Percentiles rank a stretch among this genome's conserved stretches.
phyloP scores from a whole-genome alignment of 2,329 filamentous ascomycete species.

The Elsinoe perseae region DNA sequence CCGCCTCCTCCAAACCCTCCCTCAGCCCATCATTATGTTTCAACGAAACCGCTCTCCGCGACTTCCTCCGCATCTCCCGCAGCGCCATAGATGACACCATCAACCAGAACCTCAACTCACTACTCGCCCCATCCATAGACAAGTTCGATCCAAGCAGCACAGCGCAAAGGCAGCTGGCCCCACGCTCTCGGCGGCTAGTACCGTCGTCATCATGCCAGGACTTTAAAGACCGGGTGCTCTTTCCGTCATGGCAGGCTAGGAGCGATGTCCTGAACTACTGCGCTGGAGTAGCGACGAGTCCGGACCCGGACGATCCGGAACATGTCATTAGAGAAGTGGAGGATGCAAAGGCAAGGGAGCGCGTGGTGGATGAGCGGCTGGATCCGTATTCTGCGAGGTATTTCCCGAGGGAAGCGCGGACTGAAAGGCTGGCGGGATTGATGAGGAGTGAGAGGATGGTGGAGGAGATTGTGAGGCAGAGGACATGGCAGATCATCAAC shows the following conservation, averaged over 20 bases:
- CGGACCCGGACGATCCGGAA: slow-evolving; percentile 81
- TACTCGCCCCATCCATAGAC: slow-evolving; percentile 63
- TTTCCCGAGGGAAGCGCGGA: slow-evolving; percentile 70
- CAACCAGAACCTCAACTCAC: slow-evolving; percentile 82
- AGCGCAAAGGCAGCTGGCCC: slow-evolving; percentile 50
- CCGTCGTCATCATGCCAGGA: slow-evolving; percentile 54
- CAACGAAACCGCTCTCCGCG: slow-evolving; percentile 47
- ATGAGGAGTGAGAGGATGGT: slow-evolving; percentile 68
- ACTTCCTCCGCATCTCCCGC: slow-evolving; percentile 83
- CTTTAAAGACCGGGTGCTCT: slow-evolving; percentile 73
- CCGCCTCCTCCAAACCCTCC: slow-evolving; percentile 24
- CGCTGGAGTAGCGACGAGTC: slow-evolving; percentile 74
- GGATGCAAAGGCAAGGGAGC: slow-evolving; percentile 60
- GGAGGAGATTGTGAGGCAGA: slow-evolving; percentile 68
- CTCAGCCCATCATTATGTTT: slow-evolving; percentile 46
- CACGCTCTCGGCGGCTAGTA: slow-evolving; percentile 46
- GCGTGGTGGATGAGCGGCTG: slow-evolving; percentile 74
- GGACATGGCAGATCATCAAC: slow-evolving; percentile 72
- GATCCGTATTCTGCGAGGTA: slow-evolving; percentile 87
- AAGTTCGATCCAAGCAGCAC: slow-evolving; percentile 78
- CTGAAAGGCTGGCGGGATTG: slow-evolving; percentile 66
- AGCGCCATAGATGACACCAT: slow-evolving; percentile 87
- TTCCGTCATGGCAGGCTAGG: slow-evolving; percentile 79
- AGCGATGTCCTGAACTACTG: slow-evolving; percentile 85
- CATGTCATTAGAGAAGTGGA: slow-evolving; percentile 61